Evolutionary conservation across 768 basidiomycete genomes (phyloP), one percentile per base, ranked within the genome.

Genomic region (Termitomyces sp.): DNA sequence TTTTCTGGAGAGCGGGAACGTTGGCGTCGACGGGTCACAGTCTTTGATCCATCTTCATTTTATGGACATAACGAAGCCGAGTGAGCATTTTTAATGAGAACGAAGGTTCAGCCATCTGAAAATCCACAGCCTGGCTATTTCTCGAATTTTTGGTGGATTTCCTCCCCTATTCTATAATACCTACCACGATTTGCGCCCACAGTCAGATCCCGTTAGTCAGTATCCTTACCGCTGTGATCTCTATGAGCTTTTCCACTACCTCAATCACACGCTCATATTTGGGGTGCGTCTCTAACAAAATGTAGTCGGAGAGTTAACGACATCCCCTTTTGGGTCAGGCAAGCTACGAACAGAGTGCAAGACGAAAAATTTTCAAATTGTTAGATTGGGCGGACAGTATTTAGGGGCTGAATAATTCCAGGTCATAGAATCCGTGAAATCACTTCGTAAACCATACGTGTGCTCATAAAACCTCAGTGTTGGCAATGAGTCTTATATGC

Each of bases 51-150:
- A 2, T 83, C 88, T 2, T 87, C 87, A 4, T 88, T 83, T 64
- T 91, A 80, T 60, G 90, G 90, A 2, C 90, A 91, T 62, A 85
- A 85, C 57, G 90, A 92, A 70, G 84, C 85, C 14, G 90, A 92
- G 90, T 91, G 61, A 69, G 82, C 68, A 30, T 1, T 26, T 12
- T 32, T 10, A 7, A 17, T 19, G 32, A 15, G 10, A 32, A 26
- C n/a, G 14, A 14, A 32, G 5, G 30, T n/a, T 11, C 14, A 8
- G 30, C 30, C 35, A 15, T 10, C 24, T 54, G n/a, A 41, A 7
- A 49, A 32, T 28, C 26, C 14, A 32, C 44, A 90, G 89, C 58
- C 77, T 92, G 41, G 83, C 86, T 0, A 89, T 91, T 43, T 82
- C 82, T n/a, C 76, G 85, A 41, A 87, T 91, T 24, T 92, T 92